Base-by-base conservation (phyloP, 2,329 filamentous ascomycete genomes). In the Volutella citrinella region DNA sequence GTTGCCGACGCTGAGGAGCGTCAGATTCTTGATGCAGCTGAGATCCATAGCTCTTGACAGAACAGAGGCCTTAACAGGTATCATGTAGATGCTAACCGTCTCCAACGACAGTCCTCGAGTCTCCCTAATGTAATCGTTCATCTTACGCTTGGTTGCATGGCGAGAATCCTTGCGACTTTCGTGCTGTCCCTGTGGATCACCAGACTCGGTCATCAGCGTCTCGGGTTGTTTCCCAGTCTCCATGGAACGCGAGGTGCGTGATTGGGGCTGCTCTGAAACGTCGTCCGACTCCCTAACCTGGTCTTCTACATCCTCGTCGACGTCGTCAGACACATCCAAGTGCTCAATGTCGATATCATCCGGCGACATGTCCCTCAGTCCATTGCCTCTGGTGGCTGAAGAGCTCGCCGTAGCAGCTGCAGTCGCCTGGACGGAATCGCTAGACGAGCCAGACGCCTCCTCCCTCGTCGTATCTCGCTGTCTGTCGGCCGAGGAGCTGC, bases 1-100 rank as follows among this genome's bases (percentile, higher is more conserved):
- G 6, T 72, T 64, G 3, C 80, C 80, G 13, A 83, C 78, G 42
- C 80, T 81, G 27, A 84, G 68, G 16, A 84, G 62, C 2, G 77
- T 79, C 13, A 84, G 61, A 28, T 66, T 68, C 43, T 62, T 70
- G n/a, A 84, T 61, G 5, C 64, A 63, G n/a, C 62, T 63, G 5
- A 84, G 48, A 45, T 84, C 76, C 21, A 84, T 59, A 1, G 75
- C 74, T 18, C 68, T 65, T 13, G 65, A 70, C 8, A 84, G 50
- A 1, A 81, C 68, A 0, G 72, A 74, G 4, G 78, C 66, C 52
- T 75, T 79, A 46, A 80, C 65, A 0, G 80, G 80, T 20, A 84
- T 69, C 19, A 80, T 65, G 46, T 80, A 66, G 17, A 83, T 65
- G 34, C 66, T 66, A 13, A 84, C 62, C 3, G 65, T 66, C 31